Conservation (phyloP, 768 basidiomycete genomes). For the Gymnopilus junonius region DNA sequence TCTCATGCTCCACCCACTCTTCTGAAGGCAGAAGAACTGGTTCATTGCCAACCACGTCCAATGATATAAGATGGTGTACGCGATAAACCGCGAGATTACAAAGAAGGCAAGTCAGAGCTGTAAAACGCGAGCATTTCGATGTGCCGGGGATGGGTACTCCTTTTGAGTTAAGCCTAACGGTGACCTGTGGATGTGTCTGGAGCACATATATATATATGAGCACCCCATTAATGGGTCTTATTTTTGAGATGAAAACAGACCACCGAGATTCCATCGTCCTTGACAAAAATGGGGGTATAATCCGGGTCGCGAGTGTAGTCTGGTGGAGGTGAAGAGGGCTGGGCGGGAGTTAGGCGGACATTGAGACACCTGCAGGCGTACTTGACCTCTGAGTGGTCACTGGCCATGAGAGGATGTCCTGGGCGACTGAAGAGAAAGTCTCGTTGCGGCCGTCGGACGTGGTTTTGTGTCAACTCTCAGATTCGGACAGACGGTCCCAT, state of each 20-base stretch:
- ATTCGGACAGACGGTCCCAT: slow-evolving; percentile 41
- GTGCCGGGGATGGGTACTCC: slow-evolving; percentile 46
- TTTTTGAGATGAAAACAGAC: slow-evolving; percentile 44
- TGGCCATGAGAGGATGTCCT: slow-evolving; percentile 32
- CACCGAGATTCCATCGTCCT: slow-evolving; percentile 66
- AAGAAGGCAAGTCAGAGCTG: slow-evolving; percentile 69
- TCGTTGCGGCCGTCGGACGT: slow-evolving; percentile 24
- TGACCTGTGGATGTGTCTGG: slow-evolving; percentile 72
- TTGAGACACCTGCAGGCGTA: slow-evolving; percentile 78
- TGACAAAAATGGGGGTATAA: slow-evolving; percentile 63
- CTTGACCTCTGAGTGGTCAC: slow-evolving; percentile 17
- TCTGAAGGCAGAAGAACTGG: slow-evolving; percentile 71
- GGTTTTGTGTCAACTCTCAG: slow-evolving; percentile 26
- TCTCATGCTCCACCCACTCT: slow-evolving; percentile 78
- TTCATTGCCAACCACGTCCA: slow-evolving; percentile 62
- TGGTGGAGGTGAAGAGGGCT: slow-evolving; percentile 35
- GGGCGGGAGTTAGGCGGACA: slow-evolving; percentile 54
- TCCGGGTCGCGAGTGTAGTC: slow-evolving; percentile 39
- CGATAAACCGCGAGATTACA: slow-evolving; percentile 73
- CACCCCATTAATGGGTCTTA: slow-evolving; percentile 4
- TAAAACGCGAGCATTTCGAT: slow-evolving; percentile 59
- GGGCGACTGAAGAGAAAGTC: slow-evolving; percentile 13
- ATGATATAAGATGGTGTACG: slow-evolving; percentile 60
- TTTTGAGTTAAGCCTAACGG: slow-evolving; percentile 62
- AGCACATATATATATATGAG: slow-evolving; percentile 12